Evolutionary conservation across 1,284 basidiomycete genomes (phyloP), one percentile per base, ranked within the genome.

Genomic region (Leccinum subfulvum): DNA sequence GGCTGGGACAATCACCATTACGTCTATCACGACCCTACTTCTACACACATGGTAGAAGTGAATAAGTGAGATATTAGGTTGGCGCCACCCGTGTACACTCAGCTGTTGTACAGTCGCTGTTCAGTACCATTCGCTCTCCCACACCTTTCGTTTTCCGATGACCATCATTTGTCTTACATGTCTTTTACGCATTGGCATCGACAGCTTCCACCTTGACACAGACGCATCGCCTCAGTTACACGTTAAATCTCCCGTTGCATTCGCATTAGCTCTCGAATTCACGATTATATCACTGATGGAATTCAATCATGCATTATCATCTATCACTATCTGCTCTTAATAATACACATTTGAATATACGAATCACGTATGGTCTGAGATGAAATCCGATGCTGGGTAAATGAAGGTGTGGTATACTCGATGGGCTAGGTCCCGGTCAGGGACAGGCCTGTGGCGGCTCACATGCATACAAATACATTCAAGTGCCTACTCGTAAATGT

Each of bases 281-380:
- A 71, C 60, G 51, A 60, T 56, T 64, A 68, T 68, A 58, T 64
- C 68, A 68, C 56, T 62, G 64, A 73, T 62, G 65, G 59, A 61
- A 69, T 57, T 39, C 69, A 63, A 63, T 62, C 70, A 73, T 74
- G 70, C 70, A 71, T 70, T 64, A 65, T 71, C 71, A 72, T 65
- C 65, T 73, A 75, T 64, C 65, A 65, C 53, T 73, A 71, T 70
- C 56, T 62, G 65, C 66, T 57, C 61, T 56, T 73, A 74, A 73
- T 71, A 56, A 65, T 60, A 62, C 64, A 73, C 63, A 67, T 61
- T 62, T 44, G n/a, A 60, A 53, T 10, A 53, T 16, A 28, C 28
- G 51, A 53, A 54, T 10, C 23, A 35, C 30, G 21, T 53, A 21
- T 52, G 23, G 41, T 9, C 49, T 61, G 58, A 64, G 33, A 52